Conservation (phyloP, 306 rosid species). For the Cucurbita ficifolia region DNA sequence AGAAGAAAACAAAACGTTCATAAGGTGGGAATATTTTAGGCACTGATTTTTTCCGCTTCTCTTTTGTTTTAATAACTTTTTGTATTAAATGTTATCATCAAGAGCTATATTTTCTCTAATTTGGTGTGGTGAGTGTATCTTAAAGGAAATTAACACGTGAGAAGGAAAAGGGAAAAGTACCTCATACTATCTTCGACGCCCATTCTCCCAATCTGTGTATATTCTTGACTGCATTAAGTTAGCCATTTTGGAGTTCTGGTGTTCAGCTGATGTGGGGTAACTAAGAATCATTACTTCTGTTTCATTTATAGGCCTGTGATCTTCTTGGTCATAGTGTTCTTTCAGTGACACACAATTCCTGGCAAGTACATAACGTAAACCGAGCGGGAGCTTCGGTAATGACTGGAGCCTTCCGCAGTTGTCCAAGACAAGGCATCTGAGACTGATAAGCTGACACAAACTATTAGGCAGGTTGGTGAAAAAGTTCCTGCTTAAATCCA, state of each 20-base stretch:
- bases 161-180: neutral
- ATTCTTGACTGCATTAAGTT: neutral
- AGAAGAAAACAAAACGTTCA: neutral
- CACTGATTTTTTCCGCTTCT: neutral
- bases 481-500: slow-evolving; percentile 11
- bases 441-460: slow-evolving; percentile 1
- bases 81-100: neutral
- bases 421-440: neutral
- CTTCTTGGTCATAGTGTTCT: neutral
- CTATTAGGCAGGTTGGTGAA: slow-evolving; percentile 4
- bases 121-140: neutral
- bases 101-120: neutral
- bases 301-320: neutral
- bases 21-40: no score
- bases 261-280: neutral
- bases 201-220: neutral
- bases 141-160: neutral
- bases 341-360: neutral
- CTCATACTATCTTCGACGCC: neutral
- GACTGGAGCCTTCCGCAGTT: slow-evolving; percentile 3
- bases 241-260: neutral
- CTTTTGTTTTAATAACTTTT: neutral
- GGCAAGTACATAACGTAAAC: neutral
- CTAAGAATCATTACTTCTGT: neutral
- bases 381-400: slow-evolving; percentile 6